These are phyloP conservation scores for Yamadazyma sp. DNA, from an alignment of 1,139 yeast species.

Conservation along the genomic window DNA sequence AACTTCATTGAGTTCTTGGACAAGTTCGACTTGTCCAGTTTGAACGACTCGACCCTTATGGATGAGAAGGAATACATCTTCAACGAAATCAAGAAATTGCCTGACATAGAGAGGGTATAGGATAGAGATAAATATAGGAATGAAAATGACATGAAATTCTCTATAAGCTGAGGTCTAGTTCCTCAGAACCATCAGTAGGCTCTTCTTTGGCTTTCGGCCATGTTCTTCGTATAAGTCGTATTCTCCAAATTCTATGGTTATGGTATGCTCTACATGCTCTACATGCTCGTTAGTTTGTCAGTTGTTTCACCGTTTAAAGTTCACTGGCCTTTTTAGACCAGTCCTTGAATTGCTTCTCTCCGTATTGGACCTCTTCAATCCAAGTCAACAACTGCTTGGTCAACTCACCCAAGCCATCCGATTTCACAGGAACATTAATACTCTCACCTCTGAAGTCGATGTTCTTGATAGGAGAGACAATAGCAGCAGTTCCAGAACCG, in stretches of 20 bases:
- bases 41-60: constrained; percentile 65
- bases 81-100: constrained; percentile 70
- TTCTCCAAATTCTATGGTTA: too few species aligned
- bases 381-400: constrained; percentile 76
- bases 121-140: background rate
- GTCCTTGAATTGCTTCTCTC: constrained; percentile 63
- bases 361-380: constrained; percentile 90
- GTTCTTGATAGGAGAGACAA: constrained; percentile 88
- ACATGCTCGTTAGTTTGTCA: too few species aligned
- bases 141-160: too few species aligned
- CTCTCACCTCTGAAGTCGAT: constrained; percentile 77
- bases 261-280: too few species aligned
- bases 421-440: constrained; percentile 73
- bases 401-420: constrained; percentile 81
- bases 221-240: too few species aligned
- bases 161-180: too few species aligned
- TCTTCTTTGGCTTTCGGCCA: too few species aligned
- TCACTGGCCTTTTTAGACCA: constrained; percentile 54
- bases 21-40: constrained; percentile 61
- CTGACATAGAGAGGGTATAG: constrained; percentile 34
- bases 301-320: constrained; percentile 4
- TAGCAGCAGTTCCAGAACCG: constrained; percentile 97
- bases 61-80: constrained; percentile 84
- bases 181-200: too few species aligned
- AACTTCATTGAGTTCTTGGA: constrained; percentile 71